A percentile compares a stretch with the other conserved stretches of the same genome.
phyloP scores from a whole-genome alignment of 2,329 filamentous ascomycete species.

The Fusarium sp. region DNA sequence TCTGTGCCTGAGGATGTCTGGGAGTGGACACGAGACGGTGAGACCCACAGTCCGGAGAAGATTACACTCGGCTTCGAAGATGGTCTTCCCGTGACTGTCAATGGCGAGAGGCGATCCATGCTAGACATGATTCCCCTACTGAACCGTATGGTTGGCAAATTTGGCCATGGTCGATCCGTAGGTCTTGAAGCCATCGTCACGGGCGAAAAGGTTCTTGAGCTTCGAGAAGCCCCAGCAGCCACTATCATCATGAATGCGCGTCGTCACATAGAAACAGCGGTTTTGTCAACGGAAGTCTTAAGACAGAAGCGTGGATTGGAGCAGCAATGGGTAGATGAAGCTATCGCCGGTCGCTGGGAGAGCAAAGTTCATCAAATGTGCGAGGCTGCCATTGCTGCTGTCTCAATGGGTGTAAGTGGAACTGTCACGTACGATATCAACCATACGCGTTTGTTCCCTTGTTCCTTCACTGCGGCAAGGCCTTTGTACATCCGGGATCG shows the following conservation, averaged over 20 bases:
- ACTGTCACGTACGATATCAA: not conserved
- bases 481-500: not conserved
- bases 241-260: not conserved
- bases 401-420: not conserved
- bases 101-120: not conserved
- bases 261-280: not conserved
- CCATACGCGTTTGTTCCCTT: not conserved
- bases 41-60: not conserved
- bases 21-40: not conserved
- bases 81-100: not conserved
- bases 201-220: not conserved
- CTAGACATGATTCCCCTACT: not conserved
- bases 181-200: not conserved
- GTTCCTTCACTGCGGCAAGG: not conserved
- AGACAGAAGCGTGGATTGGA: not conserved
- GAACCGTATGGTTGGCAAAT: not conserved
- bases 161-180: not conserved
- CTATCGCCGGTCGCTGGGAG: not conserved
- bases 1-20: not conserved
- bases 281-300: not conserved
- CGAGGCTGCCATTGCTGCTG: too few species aligned
- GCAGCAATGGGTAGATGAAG: not conserved
- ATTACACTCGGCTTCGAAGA: not conserved
- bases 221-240: not conserved
- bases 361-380: not conserved